A percentile compares a stretch with the other conserved stretches of the same genome.
Evolutionary conservation across 2,329 filamentous ascomycete genomes (phyloP).

Genomic region (Ophiosphaerella korrae): DNA sequence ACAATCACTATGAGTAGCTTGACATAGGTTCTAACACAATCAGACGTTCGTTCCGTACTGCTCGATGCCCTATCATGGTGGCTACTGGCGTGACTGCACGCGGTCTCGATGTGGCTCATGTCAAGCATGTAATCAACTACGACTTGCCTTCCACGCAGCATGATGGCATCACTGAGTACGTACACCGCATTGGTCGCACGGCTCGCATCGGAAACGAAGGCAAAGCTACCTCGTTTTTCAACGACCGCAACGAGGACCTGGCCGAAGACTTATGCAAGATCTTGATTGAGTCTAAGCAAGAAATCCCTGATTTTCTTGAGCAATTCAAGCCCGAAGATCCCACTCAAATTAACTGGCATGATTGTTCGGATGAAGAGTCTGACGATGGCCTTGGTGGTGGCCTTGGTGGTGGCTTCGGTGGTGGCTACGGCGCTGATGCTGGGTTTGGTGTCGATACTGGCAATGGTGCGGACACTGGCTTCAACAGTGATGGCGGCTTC

Average conservation of each 20-base stretch:
- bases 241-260: conserved; percentile 74
- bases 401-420: conserved; percentile 17
- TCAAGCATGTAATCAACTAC: conserved; percentile 92
- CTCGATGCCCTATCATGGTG: conserved; percentile 77
- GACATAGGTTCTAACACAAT: conserved; percentile 4
- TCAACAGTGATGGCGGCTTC: conserved; percentile 12
- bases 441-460: conserved; percentile 14
- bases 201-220: conserved; percentile 90
- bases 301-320: conserved; percentile 81
- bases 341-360: conserved; percentile 57
- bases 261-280: conserved; percentile 77
- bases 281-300: conserved; percentile 78
- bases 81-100: conserved; percentile 86
- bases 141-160: conserved; percentile 76
- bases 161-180: conserved; percentile 92
- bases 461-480: conserved; percentile 12
- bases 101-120: conserved; percentile 84
- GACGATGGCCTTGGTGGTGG: conserved; percentile 27
- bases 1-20: neutral
- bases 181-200: conserved; percentile 93
- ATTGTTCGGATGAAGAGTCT: conserved; percentile 53
- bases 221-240: conserved; percentile 87
- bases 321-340: conserved; percentile 64
- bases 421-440: conserved; percentile 14
- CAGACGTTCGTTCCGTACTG: conserved; percentile 76